Evolutionary conservation across 2,329 filamentous ascomycete genomes (phyloP).

Genomic region (Neopestalotiopsis rosae): DNA sequence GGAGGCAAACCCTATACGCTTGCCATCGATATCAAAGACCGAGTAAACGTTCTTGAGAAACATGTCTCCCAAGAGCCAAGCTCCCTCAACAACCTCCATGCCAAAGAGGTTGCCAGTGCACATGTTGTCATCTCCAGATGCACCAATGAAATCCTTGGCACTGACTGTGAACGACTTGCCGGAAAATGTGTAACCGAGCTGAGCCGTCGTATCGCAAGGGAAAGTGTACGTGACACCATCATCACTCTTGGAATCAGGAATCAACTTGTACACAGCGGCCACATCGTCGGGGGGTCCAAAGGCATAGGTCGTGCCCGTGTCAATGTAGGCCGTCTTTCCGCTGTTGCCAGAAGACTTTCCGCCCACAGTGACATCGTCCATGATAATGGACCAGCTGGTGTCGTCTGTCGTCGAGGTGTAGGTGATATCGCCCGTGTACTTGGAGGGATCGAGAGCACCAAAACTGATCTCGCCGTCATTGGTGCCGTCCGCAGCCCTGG

Average conservation of each 20-base stretch:
- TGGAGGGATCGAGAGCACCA: constrained; percentile 69
- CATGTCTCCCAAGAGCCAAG: constrained; percentile 84
- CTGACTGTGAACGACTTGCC: constrained; percentile 70
- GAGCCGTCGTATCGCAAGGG: constrained; percentile 70
- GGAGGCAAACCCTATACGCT: constrained; percentile 55
- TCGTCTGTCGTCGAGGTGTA: constrained; percentile 64
- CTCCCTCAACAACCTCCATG: constrained; percentile 65
- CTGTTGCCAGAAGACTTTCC: constrained; percentile 63
- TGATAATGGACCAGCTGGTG: constrained; percentile 70
- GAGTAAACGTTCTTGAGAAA: constrained; percentile 91
- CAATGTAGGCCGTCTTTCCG: constrained; percentile 71
- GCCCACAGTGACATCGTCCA: constrained; percentile 70
- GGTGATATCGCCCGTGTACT: constrained; percentile 70
- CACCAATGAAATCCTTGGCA: constrained; percentile 72
- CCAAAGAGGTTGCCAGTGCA: constrained; percentile 80
- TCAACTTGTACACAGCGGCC: constrained; percentile 67
- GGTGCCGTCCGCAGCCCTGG: constrained; percentile 66
- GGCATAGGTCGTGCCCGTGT: constrained; percentile 83
- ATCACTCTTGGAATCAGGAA: constrained; percentile 63
- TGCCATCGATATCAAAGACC: constrained; percentile 78
- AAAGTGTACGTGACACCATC: constrained; percentile 69
- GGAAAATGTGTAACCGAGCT: constrained; percentile 71
- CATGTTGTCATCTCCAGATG: constrained; percentile 45
- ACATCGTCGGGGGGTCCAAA: constrained; percentile 74
- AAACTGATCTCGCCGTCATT: constrained; percentile 82